These are phyloP conservation scores for Gynandropsis gynandra DNA, from an alignment of 345 rosid species.

Conservation along the genomic window DNA sequence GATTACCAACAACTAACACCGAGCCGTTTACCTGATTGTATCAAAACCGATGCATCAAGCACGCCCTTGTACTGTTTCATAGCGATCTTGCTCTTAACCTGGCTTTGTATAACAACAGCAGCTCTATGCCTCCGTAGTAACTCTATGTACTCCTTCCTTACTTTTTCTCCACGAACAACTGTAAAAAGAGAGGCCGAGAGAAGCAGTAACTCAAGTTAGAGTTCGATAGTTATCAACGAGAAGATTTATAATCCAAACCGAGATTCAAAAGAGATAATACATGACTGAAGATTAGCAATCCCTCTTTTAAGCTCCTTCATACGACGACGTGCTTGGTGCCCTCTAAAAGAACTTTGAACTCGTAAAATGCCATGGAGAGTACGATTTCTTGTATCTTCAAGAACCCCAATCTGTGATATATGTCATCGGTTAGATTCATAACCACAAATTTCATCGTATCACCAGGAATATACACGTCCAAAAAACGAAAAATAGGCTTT, in stretches of 20 bases:
- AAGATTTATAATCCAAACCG: constrained; percentile 11
- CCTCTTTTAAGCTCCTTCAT: constrained; percentile 60
- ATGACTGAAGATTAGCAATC: constrained; percentile 67
- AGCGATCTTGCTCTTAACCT: constrained; percentile 45
- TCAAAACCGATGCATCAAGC: constrained; percentile 44
- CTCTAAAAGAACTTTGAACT: constrained; percentile 94
- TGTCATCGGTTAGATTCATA: background rate
- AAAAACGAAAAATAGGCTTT: too few relatives aligned
- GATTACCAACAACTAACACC: constrained; percentile 2
- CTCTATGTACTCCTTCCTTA: constrained; percentile 60
- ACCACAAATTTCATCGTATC: background rate
- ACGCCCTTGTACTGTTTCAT: constrained; percentile 39
- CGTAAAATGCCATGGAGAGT: constrained; percentile 94
- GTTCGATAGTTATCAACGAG: background rate
- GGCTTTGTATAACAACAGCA: constrained; percentile 72
- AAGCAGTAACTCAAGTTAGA: constrained; percentile 17
- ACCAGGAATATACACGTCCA: too few relatives aligned
- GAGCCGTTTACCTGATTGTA: constrained; percentile 65
- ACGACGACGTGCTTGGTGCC: constrained; percentile 67
- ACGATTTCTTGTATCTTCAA: constrained; percentile 92
- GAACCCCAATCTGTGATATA: constrained; percentile 77
- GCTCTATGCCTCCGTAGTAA: constrained; percentile 65
- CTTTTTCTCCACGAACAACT: constrained; percentile 77
- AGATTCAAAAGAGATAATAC: constrained; percentile 34
- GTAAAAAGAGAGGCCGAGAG: constrained; percentile 23